Percentiles rank a stretch among this genome's conserved stretches.
phyloP scores from a whole-genome alignment of 2,329 filamentous ascomycete genomes.

The Talaromyces atroroseus region DNA sequence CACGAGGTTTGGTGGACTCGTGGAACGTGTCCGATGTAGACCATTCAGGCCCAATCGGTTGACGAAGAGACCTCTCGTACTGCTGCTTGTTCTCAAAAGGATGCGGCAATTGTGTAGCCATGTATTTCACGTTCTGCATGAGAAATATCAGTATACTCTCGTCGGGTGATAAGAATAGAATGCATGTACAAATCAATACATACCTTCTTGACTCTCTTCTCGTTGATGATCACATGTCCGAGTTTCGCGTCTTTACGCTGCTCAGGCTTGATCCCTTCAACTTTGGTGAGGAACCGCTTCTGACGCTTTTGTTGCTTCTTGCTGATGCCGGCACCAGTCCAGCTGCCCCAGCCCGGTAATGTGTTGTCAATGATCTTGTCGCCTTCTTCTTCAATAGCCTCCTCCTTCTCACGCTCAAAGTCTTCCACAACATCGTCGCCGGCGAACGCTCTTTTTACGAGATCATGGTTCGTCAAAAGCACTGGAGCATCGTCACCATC shows the following conservation, averaged over 20 bases:
- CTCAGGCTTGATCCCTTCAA: constrained; percentile 66
- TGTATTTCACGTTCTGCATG: constrained; percentile 73
- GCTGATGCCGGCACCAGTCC: constrained; percentile 79
- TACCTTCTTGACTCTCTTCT: constrained; percentile 85
- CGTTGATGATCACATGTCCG: constrained; percentile 81
- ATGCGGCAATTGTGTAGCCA: constrained; percentile 77
- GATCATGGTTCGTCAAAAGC: constrained; percentile 51
- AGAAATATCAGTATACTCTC: constrained; percentile 10
- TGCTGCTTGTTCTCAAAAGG: constrained; percentile 82
- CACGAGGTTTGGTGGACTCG: constrained; percentile 77
- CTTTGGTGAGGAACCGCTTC: constrained; percentile 46
- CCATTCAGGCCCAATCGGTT: constrained; percentile 93
- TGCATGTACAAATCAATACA: constrained; percentile 20
- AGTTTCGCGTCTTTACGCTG: constrained; percentile 78
- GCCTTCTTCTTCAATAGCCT: constrained; percentile 67
- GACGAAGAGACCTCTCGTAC: constrained; percentile 80
- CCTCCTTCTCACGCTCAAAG: constrained; percentile 75
- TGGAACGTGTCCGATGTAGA: constrained; percentile 94
- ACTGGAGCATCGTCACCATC: constrained; percentile 39
- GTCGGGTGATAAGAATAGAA: constrained; percentile 3
- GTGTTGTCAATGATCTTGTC: constrained; percentile 76
- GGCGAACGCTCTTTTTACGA: constrained; percentile 80
- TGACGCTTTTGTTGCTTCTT: constrained; percentile 58
- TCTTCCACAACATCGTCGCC: constrained; percentile 76
- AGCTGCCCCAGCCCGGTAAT: constrained; percentile 91